These are phyloP conservation scores for Silene coronaria DNA, from an alignment of 179 eudicot genomes.

Conservation along the genomic window DNA sequence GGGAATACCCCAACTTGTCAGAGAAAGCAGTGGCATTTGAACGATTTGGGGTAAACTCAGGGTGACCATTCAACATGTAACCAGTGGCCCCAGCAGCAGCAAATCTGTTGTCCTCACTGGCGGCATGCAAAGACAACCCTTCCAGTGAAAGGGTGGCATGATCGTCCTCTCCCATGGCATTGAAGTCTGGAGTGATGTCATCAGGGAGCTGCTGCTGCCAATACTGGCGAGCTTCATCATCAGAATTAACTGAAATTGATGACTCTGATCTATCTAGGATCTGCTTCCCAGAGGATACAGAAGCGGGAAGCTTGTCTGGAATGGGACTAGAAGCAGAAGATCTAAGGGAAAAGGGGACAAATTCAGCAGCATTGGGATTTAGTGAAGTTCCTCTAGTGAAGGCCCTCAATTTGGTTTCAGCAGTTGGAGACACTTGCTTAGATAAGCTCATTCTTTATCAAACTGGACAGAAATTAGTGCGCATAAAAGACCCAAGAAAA, in stretches of 20 bases:
- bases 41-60: slow-evolving; percentile 39
- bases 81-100: slow-evolving; percentile 32
- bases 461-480: not conserved
- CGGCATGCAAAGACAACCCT: slow-evolving; percentile 51
- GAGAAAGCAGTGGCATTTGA: slow-evolving; percentile 35
- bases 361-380: slow-evolving; percentile 95
- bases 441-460: slow-evolving; percentile 37
- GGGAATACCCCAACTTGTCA: slow-evolving; percentile 41
- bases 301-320: slow-evolving; percentile 25
- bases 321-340: slow-evolving; percentile 33
- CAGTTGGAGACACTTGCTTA: slow-evolving; percentile 34
- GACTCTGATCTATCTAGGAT: slow-evolving; percentile 74
- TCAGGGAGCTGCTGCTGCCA: slow-evolving; percentile 95
- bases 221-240: slow-evolving; percentile 81
- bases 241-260: slow-evolving; percentile 65
- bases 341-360: slow-evolving; percentile 74
- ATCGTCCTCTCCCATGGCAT: slow-evolving; percentile 50
- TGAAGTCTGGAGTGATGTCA: slow-evolving; percentile 94
- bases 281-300: slow-evolving; percentile 31
- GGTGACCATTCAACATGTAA: slow-evolving; percentile 43
- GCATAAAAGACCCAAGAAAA: slow-evolving; percentile 2
- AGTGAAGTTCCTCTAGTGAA: slow-evolving; percentile 37
- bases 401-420: slow-evolving; percentile 28
- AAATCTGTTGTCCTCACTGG: slow-evolving; percentile 34
- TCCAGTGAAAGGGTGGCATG: slow-evolving; percentile 49